phyloP scores from a whole-genome alignment of 306 rosid species.

The Carpinus fangiana region DNA sequence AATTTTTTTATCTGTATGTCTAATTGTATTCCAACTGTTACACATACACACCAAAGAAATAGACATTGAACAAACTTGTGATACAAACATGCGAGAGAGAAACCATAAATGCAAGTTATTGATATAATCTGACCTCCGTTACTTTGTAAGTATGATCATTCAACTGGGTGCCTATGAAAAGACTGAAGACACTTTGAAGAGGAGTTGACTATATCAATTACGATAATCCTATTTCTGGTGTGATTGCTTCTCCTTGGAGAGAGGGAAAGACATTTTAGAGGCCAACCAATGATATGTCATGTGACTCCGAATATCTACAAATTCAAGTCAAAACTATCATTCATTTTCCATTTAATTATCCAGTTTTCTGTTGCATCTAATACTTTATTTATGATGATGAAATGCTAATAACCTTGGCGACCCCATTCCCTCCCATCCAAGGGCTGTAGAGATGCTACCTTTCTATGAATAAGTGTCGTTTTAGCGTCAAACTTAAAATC shows the following conservation, averaged over 20 bases:
- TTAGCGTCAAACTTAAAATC: neutral
- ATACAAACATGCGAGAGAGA: neutral
- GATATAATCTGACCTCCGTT: neutral
- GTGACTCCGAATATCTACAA: neutral
- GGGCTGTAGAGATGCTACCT: neutral
- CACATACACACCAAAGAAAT: neutral
- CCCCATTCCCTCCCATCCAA: neutral
- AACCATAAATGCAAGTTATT: conserved; percentile 1
- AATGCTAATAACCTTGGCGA: neutral
- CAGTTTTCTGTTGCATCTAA: neutral
- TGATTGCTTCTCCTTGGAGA: neutral
- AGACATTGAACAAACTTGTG: neutral
- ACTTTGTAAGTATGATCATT: neutral
- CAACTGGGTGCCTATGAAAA: neutral
- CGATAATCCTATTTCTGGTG: neutral
- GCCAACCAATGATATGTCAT: neutral
- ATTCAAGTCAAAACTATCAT: neutral
- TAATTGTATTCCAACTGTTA: neutral
- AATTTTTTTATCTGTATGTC: neutral
- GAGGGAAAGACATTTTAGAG: neutral
- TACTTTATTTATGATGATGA: neutral
- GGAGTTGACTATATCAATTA: neutral
- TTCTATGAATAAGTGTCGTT: neutral
- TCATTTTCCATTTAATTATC: neutral
- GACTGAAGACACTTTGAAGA: neutral